Percentiles rank a stretch among this genome's conserved stretches.
Evolutionary conservation across 176 grass and related monocot species (phyloP).

Genomic region (Ananas comosus): DNA sequence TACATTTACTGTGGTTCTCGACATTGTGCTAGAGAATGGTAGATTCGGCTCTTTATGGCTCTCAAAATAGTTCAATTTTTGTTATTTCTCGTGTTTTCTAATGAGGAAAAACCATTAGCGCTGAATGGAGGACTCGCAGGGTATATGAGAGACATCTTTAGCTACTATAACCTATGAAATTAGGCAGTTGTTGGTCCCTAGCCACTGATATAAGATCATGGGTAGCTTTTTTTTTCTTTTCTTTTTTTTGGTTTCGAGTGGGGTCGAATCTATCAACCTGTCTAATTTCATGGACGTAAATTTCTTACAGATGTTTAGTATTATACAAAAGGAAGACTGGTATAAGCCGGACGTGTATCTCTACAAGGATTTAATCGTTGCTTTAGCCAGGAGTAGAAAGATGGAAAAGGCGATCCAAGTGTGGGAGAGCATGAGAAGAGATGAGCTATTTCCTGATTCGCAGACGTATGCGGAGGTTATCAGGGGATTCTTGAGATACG

Average conservation of each 20-base stretch:
- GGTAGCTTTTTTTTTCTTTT: neutral
- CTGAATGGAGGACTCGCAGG: too few species aligned
- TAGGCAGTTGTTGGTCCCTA: neutral
- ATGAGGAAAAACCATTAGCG: too few species aligned
- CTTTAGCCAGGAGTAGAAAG: slow-evolving; percentile 79
- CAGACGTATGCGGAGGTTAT: slow-evolving; percentile 92
- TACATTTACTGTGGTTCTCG: too few species aligned
- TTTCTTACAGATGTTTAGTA: slow-evolving; percentile 60
- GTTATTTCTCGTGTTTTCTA: too few species aligned
- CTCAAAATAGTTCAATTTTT: too few species aligned
- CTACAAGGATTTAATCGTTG: slow-evolving; percentile 90
- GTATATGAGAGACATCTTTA: too few species aligned
- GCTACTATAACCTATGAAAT: too few species aligned
- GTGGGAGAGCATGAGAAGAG: slow-evolving; percentile 73
- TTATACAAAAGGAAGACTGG: slow-evolving; percentile 87
- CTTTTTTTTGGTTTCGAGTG: neutral
- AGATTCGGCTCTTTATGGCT: too few species aligned
- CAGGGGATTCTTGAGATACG: slow-evolving; percentile 80
- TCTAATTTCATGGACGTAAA: slow-evolving; percentile 8
- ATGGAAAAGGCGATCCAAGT: slow-evolving; percentile 82
- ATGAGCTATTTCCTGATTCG: slow-evolving; percentile 72
- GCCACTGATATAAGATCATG: neutral
- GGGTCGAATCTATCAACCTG: neutral
- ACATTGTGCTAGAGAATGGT: too few species aligned
- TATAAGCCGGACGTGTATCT: slow-evolving; percentile 93